A percentile compares a stretch with the other conserved stretches of the same genome.
Evolutionary conservation across 176 grass and related monocot genomes (phyloP).

Genomic region (Dactylis glomerata): DNA sequence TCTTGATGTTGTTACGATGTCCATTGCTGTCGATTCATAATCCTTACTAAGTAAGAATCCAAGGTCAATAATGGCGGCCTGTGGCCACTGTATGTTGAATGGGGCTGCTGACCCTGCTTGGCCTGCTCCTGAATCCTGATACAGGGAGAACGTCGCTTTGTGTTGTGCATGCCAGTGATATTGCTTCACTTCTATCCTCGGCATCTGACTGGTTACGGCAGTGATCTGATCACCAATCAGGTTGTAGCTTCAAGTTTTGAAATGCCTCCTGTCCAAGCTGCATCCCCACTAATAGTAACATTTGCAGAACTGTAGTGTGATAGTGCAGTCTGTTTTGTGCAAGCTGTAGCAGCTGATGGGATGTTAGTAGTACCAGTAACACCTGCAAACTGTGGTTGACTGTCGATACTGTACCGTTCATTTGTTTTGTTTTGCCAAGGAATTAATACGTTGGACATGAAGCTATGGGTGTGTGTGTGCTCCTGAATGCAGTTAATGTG

Average conservation of each 20-base stretch:
- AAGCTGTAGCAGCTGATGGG: neutral
- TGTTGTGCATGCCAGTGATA: neutral
- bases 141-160: neutral
- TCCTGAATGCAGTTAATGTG: conserved; percentile 22
- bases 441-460: conserved; percentile 11
- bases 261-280: neutral
- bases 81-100: neutral
- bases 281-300: neutral
- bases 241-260: conserved; percentile 27
- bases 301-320: neutral
- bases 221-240: conserved; percentile 8
- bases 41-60: neutral
- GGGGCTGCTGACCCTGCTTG: neutral
- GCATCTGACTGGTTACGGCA: conserved; percentile 19
- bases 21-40: neutral
- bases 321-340: neutral
- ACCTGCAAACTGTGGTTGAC: neutral
- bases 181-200: conserved; percentile 27
- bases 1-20: neutral
- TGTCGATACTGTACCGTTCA: neutral
- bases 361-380: neutral
- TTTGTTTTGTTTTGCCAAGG: neutral
- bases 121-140: neutral
- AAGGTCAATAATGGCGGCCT: neutral
- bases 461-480: neutral